These are phyloP conservation scores for Wickerhamomyces rabaulensis DNA, from an alignment of 805 yeast genomes.

Conservation along the genomic window DNA sequence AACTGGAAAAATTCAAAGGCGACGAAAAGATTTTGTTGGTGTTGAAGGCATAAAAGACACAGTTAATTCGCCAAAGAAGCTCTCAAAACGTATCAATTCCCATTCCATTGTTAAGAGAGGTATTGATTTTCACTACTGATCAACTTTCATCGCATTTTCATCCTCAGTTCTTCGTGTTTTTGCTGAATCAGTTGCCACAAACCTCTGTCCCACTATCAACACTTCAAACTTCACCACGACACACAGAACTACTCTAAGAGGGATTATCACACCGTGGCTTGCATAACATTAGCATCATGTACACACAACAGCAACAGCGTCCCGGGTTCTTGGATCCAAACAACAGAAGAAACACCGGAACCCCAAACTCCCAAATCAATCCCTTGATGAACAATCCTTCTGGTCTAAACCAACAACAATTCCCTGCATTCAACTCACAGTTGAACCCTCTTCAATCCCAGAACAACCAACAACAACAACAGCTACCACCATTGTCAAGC, in stretches of 20 bases:
- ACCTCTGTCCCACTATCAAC: neutral
- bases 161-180: neutral
- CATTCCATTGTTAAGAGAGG: neutral
- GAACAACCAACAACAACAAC: slow-evolving; percentile 11
- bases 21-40: neutral
- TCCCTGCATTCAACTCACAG: slow-evolving; percentile 12
- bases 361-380: slow-evolving; percentile 3
- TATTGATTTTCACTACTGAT: neutral
- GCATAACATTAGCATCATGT: neutral
- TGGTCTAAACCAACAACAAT: slow-evolving; percentile 10
- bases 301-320: slow-evolving; percentile 14
- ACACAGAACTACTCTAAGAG: neutral
- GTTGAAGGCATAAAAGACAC: neutral
- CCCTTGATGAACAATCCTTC: neutral
- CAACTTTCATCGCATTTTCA: too few species aligned
- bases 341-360: slow-evolving; percentile 6
- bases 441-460: slow-evolving; percentile 3
- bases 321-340: slow-evolving; percentile 12
- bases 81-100: neutral
- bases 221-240: neutral
- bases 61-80: neutral
- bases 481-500: neutral
- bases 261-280: neutral
- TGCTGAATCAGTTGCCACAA: neutral
- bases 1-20: neutral